Base-by-base conservation (phyloP, 306 rosid genomes). In the Geum urbanum region DNA sequence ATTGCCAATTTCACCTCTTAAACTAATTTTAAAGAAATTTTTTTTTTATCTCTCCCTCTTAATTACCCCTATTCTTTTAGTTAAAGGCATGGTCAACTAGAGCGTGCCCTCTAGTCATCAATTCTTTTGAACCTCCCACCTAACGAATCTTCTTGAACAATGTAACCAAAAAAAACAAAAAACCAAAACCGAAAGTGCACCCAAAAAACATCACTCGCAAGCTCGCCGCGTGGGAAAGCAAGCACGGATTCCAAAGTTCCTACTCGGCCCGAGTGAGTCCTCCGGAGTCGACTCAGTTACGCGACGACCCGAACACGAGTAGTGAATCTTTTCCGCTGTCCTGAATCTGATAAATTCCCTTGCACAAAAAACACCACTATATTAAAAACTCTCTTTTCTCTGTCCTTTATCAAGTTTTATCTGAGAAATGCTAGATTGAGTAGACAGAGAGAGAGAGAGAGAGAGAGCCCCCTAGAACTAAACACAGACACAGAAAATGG, bases 261-360 rank as follows among this genome's bases (percentile, higher is more conserved):
- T 14, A 54, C 69, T 69, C 69, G 67, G 41, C 11, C 35, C 55
- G 65, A 60, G 56, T 57, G 78, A 72, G 76, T 84, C 66, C 14
- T 8, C 40, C 59, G 73, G 73, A 82, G 78, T 67, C 43, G 79
- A 75, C 75, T 63, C 79, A 47, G 22, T 68, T 71, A 91, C 82
- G 97, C 97, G 94, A 87, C 87, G 87, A 74, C 80, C 80, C 88
- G 96, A 83, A 27, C 70, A 52, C 79, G 84, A 53, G 55, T 18
- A 70, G 56, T 63, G 81, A 82, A 84, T 80, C 91, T 80, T 11
- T 76, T 52, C 16, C 75, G 78, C 41, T 61, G 82, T 66, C 79
- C 77, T 86, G 95, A 91, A 86, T 91, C 91, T 82, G 67, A 69
- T 73, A 27, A 45, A 65, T 72, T 77, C 70, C 65, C 58, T 63